A percentile compares a stretch with the other conserved stretches of the same genome.
Conservation (phyloP, 2,329 filamentous ascomycete genomes). For the Gnomoniopsis sp. region DNA sequence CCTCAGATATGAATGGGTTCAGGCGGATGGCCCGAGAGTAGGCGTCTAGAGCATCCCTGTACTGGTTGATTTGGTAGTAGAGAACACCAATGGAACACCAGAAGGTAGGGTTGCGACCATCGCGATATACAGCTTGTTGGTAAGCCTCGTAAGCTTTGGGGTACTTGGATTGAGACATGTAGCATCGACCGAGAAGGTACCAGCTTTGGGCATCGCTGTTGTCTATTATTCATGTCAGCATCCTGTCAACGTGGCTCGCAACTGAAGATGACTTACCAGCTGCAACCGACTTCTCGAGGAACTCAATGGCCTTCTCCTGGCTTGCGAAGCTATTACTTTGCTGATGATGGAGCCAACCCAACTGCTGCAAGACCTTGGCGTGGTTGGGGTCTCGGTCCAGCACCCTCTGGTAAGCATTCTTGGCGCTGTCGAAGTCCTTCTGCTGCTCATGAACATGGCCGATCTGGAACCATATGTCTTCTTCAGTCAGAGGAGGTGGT, state of each 20-base stretch:
- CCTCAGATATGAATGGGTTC: slow-evolving; percentile 97
- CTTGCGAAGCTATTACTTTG: slow-evolving; percentile 88
- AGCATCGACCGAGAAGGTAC: slow-evolving; percentile 96
- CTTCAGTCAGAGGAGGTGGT: slow-evolving; percentile 86
- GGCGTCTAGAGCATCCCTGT: slow-evolving; percentile 93
- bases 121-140: slow-evolving; percentile 96
- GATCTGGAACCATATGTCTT: slow-evolving; percentile 99
- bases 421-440: slow-evolving; percentile 94
- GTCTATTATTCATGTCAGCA: slow-evolving; percentile 52
- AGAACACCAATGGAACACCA: slow-evolving; percentile 99
- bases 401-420: slow-evolving; percentile 87
- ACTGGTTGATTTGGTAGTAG: slow-evolving; percentile 99
- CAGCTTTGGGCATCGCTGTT: slow-evolving; percentile 96
- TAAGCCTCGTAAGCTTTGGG: slow-evolving; percentile 98
- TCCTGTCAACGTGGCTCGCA: slow-evolving; percentile 5
- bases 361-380: slow-evolving; percentile 95
- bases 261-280: slow-evolving; percentile 61
- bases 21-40: slow-evolving; percentile 95
- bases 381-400: slow-evolving; percentile 93
- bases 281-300: slow-evolving; percentile 91
- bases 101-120: slow-evolving; percentile 96
- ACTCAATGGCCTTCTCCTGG: slow-evolving; percentile 95
- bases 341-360: slow-evolving; percentile 97
- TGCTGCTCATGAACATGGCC: slow-evolving; percentile 98
- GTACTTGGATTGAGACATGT: slow-evolving; percentile 99